These are phyloP conservation scores for Anisodus tanguticus DNA, from an alignment of 257 asterid species.

Conservation along the genomic window DNA sequence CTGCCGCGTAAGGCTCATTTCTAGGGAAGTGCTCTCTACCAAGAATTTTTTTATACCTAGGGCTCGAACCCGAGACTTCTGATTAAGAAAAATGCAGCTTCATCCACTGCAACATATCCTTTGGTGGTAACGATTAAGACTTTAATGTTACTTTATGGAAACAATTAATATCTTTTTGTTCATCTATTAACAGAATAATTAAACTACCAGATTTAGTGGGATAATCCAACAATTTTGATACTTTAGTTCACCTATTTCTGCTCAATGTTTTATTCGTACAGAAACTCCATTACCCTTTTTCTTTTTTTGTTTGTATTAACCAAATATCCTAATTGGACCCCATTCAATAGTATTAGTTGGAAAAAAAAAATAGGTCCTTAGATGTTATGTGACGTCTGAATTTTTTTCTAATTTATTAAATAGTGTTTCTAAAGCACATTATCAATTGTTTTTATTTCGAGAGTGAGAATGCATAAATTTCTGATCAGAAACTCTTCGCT, in stretches of 20 bases:
- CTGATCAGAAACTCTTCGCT: not conserved
- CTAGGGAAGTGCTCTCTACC: too few relatives aligned
- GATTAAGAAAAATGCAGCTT: too few relatives aligned
- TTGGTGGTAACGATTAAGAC: slow-evolving; percentile 21
- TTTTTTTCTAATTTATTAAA: too few relatives aligned
- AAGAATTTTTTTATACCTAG: too few relatives aligned
- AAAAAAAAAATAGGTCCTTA: not conserved
- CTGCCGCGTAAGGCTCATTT: too few relatives aligned
- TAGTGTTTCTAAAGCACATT: not conserved
- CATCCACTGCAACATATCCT: too few relatives aligned
- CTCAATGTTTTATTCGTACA: not conserved
- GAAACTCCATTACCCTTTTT: not conserved
- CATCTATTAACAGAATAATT: not conserved
- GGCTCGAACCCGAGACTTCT: too few relatives aligned
- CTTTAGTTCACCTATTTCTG: slow-evolving; percentile 16
- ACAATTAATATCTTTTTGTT: slow-evolving; percentile 38
- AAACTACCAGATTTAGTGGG: not conserved
- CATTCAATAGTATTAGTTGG: not conserved
- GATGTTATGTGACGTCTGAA: not conserved
- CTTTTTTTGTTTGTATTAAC: not conserved
- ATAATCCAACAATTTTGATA: slow-evolving; percentile 17
- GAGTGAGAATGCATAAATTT: not conserved
- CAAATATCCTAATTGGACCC: not conserved
- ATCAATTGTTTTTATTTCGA: not conserved
- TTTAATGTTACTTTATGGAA: slow-evolving; percentile 33